These are phyloP conservation scores for Fonsecaea nubica DNA, from an alignment of 2,329 filamentous ascomycete genomes.

Conservation along the genomic window DNA sequence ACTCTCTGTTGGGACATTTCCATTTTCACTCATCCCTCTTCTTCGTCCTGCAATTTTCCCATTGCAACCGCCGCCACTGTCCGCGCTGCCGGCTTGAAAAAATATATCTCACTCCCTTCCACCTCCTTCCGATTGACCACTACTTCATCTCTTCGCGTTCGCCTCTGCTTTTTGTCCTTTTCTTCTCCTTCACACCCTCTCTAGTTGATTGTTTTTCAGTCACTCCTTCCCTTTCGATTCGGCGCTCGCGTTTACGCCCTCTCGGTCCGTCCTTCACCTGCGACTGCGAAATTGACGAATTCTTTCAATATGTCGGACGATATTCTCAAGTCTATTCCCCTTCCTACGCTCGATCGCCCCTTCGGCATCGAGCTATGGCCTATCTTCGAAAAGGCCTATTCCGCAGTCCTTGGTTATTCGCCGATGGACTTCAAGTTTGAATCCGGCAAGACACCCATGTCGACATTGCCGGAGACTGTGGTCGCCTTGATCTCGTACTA, in stretches of 20 bases:
- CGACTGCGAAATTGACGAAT: slow-evolving; percentile 3
- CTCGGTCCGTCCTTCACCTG: slow-evolving; percentile 25
- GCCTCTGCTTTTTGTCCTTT: slow-evolving; percentile 13
- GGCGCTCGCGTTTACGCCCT: slow-evolving; percentile 25
- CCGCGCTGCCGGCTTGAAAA: slow-evolving; percentile 13
- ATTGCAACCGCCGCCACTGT: slow-evolving; percentile 3
- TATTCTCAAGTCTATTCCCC: slow-evolving; percentile 50
- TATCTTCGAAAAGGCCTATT: slow-evolving; percentile 87
- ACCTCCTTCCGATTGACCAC: slow-evolving; percentile 8
- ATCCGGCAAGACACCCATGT: slow-evolving; percentile 83
- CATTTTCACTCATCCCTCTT: slow-evolving; percentile 6
- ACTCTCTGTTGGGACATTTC: slow-evolving; percentile 17
- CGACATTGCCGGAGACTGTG: slow-evolving; percentile 81
- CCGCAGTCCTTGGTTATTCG: slow-evolving; percentile 77
- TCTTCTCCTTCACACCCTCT: slow-evolving; percentile 6
- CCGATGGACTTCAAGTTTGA: slow-evolving; percentile 86
- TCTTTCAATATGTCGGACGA: slow-evolving; percentile 31
- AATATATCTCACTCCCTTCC: slow-evolving; percentile 19
- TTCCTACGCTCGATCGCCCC: slow-evolving; percentile 85
- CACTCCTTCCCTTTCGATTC: slow-evolving; percentile 42
- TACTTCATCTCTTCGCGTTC: slow-evolving; percentile 15
- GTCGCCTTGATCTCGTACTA: slow-evolving; percentile 89
- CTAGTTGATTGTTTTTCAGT: slow-evolving; percentile 32
- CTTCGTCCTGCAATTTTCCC: slow-evolving; percentile 9
- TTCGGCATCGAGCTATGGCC: slow-evolving; percentile 94